Evolutionary conservation across 2,329 filamentous ascomycete genomes (phyloP).

Genomic region (Nemania diffusa): DNA sequence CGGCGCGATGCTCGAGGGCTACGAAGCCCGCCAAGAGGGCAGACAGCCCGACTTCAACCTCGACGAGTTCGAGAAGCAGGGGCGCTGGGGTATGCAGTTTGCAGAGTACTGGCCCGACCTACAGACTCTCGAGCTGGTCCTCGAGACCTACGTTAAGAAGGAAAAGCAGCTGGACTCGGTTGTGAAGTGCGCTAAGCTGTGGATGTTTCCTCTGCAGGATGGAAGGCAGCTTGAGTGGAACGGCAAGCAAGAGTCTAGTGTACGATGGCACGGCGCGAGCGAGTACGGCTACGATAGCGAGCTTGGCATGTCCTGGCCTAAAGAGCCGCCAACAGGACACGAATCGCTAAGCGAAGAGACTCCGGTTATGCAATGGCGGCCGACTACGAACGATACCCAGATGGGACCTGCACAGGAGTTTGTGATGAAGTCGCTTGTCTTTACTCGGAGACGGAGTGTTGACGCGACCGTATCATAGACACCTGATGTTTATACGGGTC

Average conservation of each 20-base stretch:
- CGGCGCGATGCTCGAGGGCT: slow-evolving; percentile 41
- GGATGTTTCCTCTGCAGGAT: slow-evolving; percentile 42
- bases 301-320: slow-evolving; percentile 16
- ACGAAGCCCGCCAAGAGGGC: slow-evolving; percentile 41
- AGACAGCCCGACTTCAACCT: slow-evolving; percentile 42
- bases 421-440: slow-evolving; percentile 37
- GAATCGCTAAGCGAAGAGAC: background rate
- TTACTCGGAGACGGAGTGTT: slow-evolving; percentile 27
- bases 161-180: slow-evolving; percentile 42
- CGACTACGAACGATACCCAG: background rate
- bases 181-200: slow-evolving; percentile 43
- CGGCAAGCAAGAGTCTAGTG: slow-evolving; percentile 32
- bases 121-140: slow-evolving; percentile 40
- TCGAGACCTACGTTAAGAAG: slow-evolving; percentile 44
- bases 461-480: slow-evolving; percentile 3
- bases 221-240: slow-evolving; percentile 42
- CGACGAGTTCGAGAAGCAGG: slow-evolving; percentile 41
- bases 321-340: slow-evolving; percentile 14
- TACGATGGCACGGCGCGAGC: slow-evolving; percentile 40
- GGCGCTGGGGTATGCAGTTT: slow-evolving; percentile 44
- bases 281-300: slow-evolving; percentile 37
- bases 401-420: slow-evolving; percentile 36
- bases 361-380: slow-evolving; percentile 32
- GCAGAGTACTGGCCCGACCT: slow-evolving; percentile 44
- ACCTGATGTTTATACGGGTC: background rate